phyloP scores from a whole-genome alignment of 768 basidiomycete genomes.

The Scleroderma citrinum region DNA sequence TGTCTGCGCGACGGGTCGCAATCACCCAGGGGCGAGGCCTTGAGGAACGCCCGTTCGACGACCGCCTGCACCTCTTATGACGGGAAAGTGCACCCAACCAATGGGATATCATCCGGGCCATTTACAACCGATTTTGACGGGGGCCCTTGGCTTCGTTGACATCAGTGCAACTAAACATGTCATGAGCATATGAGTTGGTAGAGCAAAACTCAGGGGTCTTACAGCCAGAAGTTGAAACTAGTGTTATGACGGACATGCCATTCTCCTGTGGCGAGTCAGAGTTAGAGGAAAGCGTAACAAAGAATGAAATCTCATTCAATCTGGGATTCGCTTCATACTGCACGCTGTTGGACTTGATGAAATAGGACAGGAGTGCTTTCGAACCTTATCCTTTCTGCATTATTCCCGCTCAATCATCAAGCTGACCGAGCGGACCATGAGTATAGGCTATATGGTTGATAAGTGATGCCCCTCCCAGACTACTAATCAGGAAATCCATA shows the following conservation, averaged over 20 bases:
- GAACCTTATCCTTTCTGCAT: slow-evolving; percentile 30
- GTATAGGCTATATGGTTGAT: slow-evolving; percentile 39
- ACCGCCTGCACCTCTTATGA: not conserved
- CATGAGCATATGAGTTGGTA: not conserved
- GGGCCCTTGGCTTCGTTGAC: not conserved
- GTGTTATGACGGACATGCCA: slow-evolving; percentile 1
- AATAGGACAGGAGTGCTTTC: slow-evolving; percentile 27
- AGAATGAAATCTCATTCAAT: not conserved
- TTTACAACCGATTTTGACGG: not conserved
- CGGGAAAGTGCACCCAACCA: not conserved
- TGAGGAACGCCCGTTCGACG: slow-evolving; percentile 12
- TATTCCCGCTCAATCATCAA: slow-evolving; percentile 25
- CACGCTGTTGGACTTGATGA: slow-evolving; percentile 25
- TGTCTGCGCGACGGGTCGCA: not conserved
- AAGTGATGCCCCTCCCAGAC: slow-evolving; percentile 40
- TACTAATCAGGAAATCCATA: too few relatives aligned
- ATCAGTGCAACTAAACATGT: not conserved
- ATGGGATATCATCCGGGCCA: not conserved
- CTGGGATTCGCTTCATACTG: slow-evolving; percentile 8
- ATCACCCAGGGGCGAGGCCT: slow-evolving; percentile 1
- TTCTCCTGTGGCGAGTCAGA: not conserved
- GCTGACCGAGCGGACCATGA: slow-evolving; percentile 24
- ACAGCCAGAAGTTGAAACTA: not conserved
- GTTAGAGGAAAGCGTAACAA: not conserved
- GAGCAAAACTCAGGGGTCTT: not conserved